Base-by-base conservation (phyloP, 805 yeast genomes). In the Wickerhamiella dianesei region DNA sequence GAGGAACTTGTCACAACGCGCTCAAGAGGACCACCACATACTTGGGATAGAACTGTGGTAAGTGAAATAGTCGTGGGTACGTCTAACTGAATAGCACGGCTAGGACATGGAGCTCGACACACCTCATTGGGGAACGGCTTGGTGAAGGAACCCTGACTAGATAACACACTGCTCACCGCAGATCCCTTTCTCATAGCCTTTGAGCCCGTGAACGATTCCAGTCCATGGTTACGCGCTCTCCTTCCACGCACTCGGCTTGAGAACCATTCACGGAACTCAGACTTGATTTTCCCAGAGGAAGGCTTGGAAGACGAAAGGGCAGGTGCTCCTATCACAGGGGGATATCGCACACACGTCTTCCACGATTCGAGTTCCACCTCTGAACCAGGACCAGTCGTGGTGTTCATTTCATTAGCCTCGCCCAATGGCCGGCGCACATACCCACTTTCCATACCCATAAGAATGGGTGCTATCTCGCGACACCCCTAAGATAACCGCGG, bases 1-100 rank as follows among this genome's bases (percentile, higher is more conserved):
- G 6, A n/a, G 35, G 37, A n/a, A 9, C n/a, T 6, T 18, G 16
- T 22, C 8, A 16, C 21, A n/a, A 45, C 48, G 2, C 47, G 39
- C 36, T 47, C 50, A 13, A 50, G 44, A 3, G 50, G 56, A 0
- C 59, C 59, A 4, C 58, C 58, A 6, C 57, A 41, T 1, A 53
- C 53, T 42, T 56, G 59, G 3, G 56, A 14, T 5, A 56, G 44
- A 19, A 55, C 37, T 5, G 43, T 5, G 4, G 40, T 20, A 16
- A 52, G 12, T 2, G 54, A 40, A 6, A 41, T 18, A 2, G 22
- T 16, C 1, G 44, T 2, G 2, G 37, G 13, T 1, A 47, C 44
- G 3, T 36, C 25, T 4, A 43, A 8, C 5, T 40, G 21, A 6
- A 46, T 40, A 1, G 40, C 40, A 3, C 21, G 35, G 32, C 41